phyloP scores from a whole-genome alignment of 495 filamentous ascomycete genomes.

The Hypoxylon trugodes region DNA sequence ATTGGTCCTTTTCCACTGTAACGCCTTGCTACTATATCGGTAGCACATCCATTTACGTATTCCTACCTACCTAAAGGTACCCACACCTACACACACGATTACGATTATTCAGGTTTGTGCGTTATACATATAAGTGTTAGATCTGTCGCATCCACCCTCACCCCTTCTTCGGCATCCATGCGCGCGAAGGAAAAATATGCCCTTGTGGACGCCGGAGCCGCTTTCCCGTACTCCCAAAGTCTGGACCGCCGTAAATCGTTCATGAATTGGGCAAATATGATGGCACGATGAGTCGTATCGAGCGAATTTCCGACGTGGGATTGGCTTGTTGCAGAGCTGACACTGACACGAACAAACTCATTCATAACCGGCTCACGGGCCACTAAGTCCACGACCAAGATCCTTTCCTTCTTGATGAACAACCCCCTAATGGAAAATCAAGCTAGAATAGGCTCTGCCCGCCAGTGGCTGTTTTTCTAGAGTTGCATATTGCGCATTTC shows the following conservation, averaged over 20 bases:
- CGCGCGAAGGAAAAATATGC: neutral
- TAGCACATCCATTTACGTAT: slow-evolving; percentile 2
- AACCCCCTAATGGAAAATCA: slow-evolving; percentile 31
- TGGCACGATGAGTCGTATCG: slow-evolving; percentile 35
- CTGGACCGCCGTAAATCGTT: slow-evolving; percentile 21
- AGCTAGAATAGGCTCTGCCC: slow-evolving; percentile 29
- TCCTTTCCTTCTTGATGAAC: slow-evolving; percentile 14
- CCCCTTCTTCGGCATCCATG: slow-evolving; percentile 28
- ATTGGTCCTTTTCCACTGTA: slow-evolving; percentile 1
- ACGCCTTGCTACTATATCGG: neutral
- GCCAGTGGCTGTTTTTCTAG: slow-evolving; percentile 12
- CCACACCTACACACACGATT: no score
- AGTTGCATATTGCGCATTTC: slow-evolving; percentile 27
- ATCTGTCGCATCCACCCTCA: slow-evolving; percentile 28
- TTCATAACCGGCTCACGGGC: slow-evolving; percentile 27
- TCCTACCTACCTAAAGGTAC: neutral
- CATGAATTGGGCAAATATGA: slow-evolving; percentile 8
- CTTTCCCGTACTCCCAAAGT: slow-evolving; percentile 31
- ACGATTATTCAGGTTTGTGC: neutral
- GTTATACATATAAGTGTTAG: slow-evolving; percentile 3
- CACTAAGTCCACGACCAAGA: slow-evolving; percentile 29
- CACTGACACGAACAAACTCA: slow-evolving; percentile 30
- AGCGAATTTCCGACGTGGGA: slow-evolving; percentile 32
- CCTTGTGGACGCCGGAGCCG: slow-evolving; percentile 34
- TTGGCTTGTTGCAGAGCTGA: slow-evolving; percentile 30